A percentile compares a stretch with the other conserved stretches of the same genome.
These are phyloP conservation scores for Phytophthora multivora DNA, from an alignment of 352 stramenopile species.

Conservation along the genomic window DNA sequence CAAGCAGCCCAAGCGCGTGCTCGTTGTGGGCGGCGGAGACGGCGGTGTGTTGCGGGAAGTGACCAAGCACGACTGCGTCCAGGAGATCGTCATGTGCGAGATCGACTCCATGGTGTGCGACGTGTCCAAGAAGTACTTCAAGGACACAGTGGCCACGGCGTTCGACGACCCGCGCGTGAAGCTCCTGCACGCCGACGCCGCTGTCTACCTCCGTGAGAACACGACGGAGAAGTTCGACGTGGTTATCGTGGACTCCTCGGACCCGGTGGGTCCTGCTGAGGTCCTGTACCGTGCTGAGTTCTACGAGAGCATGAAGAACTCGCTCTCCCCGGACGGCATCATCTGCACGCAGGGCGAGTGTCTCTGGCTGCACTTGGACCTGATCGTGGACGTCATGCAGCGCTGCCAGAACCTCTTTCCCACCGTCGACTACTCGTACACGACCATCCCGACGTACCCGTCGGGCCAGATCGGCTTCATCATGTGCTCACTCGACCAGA, in stretches of 20 bases:
- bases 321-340: conserved; percentile 84
- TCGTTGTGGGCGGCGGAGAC: conserved; percentile 98
- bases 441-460: conserved; percentile 98
- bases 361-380: conserved; percentile 97
- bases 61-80: conserved; percentile 91
- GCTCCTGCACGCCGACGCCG: conserved; percentile 93
- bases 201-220: conserved; percentile 88
- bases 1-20: conserved; percentile 93
- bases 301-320: conserved; percentile 94
- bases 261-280: conserved; percentile 95
- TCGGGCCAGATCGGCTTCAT: conserved; percentile 99
- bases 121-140: conserved; percentile 94
- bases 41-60: conserved; percentile 98
- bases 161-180: conserved; percentile 97
- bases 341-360: conserved; percentile 96
- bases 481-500: conserved; percentile 86
- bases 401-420: conserved; percentile 92
- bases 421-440: conserved; percentile 98
- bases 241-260: conserved; percentile 97
- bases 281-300: conserved; percentile 96
- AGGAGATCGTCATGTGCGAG: conserved; percentile 98
- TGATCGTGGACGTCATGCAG: conserved; percentile 95
- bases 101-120: conserved; percentile 98
- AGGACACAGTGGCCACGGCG: conserved; percentile 88
- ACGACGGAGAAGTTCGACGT: conserved; percentile 93